Evolutionary conservation across 78 protist genomes (phyloP), one percentile per base, ranked within the genome.

Genomic region (Chrysochromulina tobinii): DNA sequence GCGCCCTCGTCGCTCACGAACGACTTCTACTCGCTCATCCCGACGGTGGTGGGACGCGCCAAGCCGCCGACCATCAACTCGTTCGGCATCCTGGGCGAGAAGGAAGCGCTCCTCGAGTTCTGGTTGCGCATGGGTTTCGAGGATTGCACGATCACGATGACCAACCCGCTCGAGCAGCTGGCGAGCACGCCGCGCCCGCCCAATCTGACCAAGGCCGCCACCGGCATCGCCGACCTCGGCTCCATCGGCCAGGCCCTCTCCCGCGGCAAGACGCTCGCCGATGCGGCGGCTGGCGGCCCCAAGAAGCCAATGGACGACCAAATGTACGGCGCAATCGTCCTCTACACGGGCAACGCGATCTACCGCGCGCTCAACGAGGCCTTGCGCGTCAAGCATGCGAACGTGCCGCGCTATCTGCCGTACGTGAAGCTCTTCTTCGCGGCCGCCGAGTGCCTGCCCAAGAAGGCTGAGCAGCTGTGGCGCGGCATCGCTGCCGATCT

Each of bases 1-100:
- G 81, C 48, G 59, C 5, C 73, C n/a, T 2, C 14, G 12, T 23
- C 55, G 9, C 93, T 87, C 75, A 51, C 91, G 67, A 25, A n/a
- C 87, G 21, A 55, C 67, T 93, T 90, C 91, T 93, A 90, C 90
- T 89, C 95, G 48, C 87, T 89, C 81, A 90, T 93, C 86, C 95
- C 95, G 18, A 75, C 84, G 59, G 53, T 7, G 27, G 1, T 25
- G 4, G 81, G 81, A 18, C 73, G 92, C 20, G 48, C 1, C 15
- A 18, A 1, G n/a, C 92, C 92, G 21, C 85, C 83, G 18, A 53
- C 85, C 18, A 68, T 89, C 79, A 51, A 50, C 86, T 18, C 92
- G 3, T 1, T 6, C 0, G 85, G 50, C 21, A 50, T 54, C 25
- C 57, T 89, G 51, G 20, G 48, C 25, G 92, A 21, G 50, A 89